Percentiles rank a stretch among this genome's conserved stretches.
Conservation (phyloP, 2,329 filamentous ascomycete genomes). For the Trichoderma sp. region DNA sequence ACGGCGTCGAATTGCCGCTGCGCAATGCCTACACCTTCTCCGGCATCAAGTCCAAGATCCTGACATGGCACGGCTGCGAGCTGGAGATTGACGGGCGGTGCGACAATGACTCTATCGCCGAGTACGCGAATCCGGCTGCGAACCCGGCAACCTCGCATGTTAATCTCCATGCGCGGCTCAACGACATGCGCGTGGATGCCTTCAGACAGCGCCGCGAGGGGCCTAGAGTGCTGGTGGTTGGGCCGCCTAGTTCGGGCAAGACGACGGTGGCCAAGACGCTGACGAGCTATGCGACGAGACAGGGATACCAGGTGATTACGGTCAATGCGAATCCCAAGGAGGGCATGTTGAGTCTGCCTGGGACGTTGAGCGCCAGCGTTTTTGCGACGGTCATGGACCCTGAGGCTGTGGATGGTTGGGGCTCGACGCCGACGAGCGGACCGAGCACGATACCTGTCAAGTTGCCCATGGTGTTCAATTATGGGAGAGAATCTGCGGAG, state of each 20-base stretch:
- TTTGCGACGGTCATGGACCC: constrained; percentile 87
- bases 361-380: constrained; percentile 81
- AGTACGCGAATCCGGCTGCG: constrained; percentile 69
- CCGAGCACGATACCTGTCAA: constrained; percentile 88
- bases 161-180: constrained; percentile 86
- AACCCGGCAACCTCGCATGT: constrained; percentile 79
- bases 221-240: constrained; percentile 82
- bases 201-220: constrained; percentile 54
- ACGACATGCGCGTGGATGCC: constrained; percentile 67
- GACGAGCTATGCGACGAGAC: constrained; percentile 75
- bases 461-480: constrained; percentile 87
- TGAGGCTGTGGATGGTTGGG: constrained; percentile 77
- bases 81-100: constrained; percentile 71
- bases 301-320: constrained; percentile 73
- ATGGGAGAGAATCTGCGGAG: constrained; percentile 71
- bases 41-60: constrained; percentile 82
- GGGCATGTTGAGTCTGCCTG: constrained; percentile 74
- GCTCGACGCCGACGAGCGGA: constrained; percentile 85
- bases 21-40: constrained; percentile 79
- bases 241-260: constrained; percentile 78
- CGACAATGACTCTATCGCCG: constrained; percentile 57
- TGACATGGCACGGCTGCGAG: constrained; percentile 88
- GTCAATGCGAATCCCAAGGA: constrained; percentile 85
- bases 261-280: constrained; percentile 77
- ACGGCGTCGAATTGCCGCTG: constrained; percentile 87